These are phyloP conservation scores for Trypanosoma congolense DNA, from an alignment of 208 protist genomes.

Conservation along the genomic window DNA sequence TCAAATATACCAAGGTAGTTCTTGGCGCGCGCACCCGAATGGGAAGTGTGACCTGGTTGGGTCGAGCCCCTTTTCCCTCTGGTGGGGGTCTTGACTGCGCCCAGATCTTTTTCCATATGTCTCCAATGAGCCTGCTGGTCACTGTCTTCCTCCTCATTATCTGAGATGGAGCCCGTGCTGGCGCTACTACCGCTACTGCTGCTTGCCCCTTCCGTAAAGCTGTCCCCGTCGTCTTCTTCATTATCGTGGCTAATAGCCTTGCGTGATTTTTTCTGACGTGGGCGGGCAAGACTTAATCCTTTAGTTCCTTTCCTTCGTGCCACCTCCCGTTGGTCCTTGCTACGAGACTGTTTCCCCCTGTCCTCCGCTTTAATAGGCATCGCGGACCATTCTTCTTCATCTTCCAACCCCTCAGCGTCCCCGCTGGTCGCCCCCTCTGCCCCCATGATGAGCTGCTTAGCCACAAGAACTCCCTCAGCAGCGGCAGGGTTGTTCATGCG, in stretches of 20 bases:
- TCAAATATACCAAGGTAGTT: conserved; percentile 11
- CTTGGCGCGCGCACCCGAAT: neutral
- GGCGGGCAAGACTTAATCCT: no score
- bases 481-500: conserved; percentile 50
- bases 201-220: no score
- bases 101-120: conserved; percentile 15
- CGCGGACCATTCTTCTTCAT: neutral
- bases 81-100: neutral
- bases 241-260: no score
- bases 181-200: neutral
- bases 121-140: conserved; percentile 8
- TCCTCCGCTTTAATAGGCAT: neutral
- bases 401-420: neutral
- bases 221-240: no score
- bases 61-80: neutral
- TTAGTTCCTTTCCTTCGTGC: no score
- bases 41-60: conserved; percentile 6
- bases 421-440: conserved; percentile 15
- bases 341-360: neutral
- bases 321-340: no score
- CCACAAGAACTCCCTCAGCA: conserved; percentile 45
- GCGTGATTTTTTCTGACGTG: no score
- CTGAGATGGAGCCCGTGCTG: no score
- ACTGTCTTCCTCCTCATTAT: conserved; percentile 4
- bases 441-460: conserved; percentile 45